A percentile compares a stretch with the other conserved stretches of the same genome.
phyloP scores from a whole-genome alignment of 441 rosid genomes.

The Brassica balearica region DNA sequence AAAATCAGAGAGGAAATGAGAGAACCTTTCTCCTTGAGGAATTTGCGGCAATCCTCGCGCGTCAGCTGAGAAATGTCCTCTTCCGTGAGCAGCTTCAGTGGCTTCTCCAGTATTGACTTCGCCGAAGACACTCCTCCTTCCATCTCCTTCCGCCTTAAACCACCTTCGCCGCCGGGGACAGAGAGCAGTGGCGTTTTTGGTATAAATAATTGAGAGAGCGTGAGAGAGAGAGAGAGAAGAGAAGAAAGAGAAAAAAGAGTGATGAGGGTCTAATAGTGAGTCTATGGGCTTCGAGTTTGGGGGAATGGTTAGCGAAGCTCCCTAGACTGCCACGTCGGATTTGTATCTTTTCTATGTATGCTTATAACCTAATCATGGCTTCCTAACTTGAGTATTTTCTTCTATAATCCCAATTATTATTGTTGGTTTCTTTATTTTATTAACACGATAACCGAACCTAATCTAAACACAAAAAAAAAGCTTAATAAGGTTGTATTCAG shows the following conservation, averaged over 20 bases:
- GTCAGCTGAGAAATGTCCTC: slow-evolving; percentile 99
- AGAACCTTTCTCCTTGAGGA: slow-evolving; percentile 93
- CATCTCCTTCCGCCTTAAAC: slow-evolving; percentile 35
- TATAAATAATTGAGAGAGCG: slow-evolving; percentile 30
- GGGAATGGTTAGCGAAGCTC: slow-evolving; percentile 53
- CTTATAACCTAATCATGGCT: slow-evolving; percentile 44
- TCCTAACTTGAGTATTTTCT: slow-evolving; percentile 6
- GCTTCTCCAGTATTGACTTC: slow-evolving; percentile 82
- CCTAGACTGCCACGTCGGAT: slow-evolving; percentile 83
- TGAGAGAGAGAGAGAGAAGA: slow-evolving; percentile 19
- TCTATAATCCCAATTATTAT: background rate
- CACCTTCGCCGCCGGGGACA: slow-evolving; percentile 26
- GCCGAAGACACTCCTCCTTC: slow-evolving; percentile 61
- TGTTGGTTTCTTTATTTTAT: too few relatives aligned
- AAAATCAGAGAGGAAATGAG: background rate
- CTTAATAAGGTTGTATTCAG: too few relatives aligned
- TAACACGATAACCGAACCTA: too few relatives aligned
- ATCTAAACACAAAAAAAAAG: too few relatives aligned
- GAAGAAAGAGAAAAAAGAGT: background rate
- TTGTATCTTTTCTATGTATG: background rate
- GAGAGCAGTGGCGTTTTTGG: slow-evolving; percentile 41
- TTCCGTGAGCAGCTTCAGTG: slow-evolving; percentile 83
- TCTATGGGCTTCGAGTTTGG: slow-evolving; percentile 42
- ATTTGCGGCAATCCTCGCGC: slow-evolving; percentile 97
- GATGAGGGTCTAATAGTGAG: slow-evolving; percentile 11